Conservation (phyloP, 2,329 filamentous ascomycete species). For the Sodiomyces alkalinus region DNA sequence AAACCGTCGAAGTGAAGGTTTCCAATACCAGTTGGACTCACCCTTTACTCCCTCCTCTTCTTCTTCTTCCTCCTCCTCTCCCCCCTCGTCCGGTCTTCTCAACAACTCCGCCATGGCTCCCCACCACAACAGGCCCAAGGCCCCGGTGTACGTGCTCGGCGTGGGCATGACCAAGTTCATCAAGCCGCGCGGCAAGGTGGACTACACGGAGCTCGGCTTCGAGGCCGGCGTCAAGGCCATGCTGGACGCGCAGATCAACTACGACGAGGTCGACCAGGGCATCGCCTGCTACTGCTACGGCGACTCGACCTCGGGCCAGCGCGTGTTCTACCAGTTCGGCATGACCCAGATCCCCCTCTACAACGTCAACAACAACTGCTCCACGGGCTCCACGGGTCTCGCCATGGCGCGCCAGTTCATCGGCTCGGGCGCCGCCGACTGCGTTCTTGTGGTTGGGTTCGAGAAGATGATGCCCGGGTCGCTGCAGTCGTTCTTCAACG, state of each 20-base stretch:
- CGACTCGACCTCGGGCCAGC: constrained; percentile 86
- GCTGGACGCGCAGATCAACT: constrained; percentile 76
- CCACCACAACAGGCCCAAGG: constrained; percentile 30
- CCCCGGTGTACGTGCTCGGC: constrained; percentile 71
- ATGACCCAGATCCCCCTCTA: constrained; percentile 94
- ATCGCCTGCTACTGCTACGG: constrained; percentile 98
- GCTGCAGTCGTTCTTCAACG: constrained; percentile 70
- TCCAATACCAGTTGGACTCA: no score
- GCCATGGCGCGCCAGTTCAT: constrained; percentile 72
- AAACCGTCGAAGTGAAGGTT: no score
- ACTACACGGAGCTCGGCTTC: constrained; percentile 89
- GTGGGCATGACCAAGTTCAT: constrained; percentile 99
- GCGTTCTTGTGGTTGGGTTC: constrained; percentile 82
- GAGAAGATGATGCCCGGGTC: constrained; percentile 98
- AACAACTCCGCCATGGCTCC: constrained; percentile 28
- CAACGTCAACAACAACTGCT: constrained; percentile 99
- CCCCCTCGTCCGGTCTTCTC: not conserved
- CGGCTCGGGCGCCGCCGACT: constrained; percentile 67
- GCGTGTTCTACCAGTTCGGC: constrained; percentile 97
- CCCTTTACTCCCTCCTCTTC: not conserved
- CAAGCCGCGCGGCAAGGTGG: constrained; percentile 85
- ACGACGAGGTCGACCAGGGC: constrained; percentile 90
- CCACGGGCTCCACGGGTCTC: constrained; percentile 83
- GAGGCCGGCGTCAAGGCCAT: constrained; percentile 84
- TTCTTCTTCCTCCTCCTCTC: not conserved